Evolutionary conservation across 352 stramenopile genomes (phyloP).

Genomic region (Pythium dissotocum): DNA sequence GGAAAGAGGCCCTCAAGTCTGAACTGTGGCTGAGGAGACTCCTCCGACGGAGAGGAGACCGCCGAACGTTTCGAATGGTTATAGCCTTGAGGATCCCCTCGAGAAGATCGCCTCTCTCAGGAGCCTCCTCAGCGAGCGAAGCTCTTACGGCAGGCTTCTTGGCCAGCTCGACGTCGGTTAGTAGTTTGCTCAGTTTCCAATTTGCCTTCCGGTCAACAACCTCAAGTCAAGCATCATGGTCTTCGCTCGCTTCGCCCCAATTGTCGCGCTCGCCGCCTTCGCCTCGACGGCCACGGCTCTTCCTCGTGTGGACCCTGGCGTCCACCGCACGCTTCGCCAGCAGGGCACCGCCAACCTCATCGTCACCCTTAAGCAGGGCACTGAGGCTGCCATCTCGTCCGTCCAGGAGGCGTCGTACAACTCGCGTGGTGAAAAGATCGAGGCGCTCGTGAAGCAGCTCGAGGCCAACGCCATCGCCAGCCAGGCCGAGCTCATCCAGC

Average conservation of each 20-base stretch:
- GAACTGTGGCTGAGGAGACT: neutral
- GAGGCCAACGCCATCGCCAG: neutral
- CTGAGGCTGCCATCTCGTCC: neutral
- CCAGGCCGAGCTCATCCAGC: neutral
- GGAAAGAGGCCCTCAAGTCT: neutral
- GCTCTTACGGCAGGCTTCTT: neutral
- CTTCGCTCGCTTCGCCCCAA: constrained; percentile 5
- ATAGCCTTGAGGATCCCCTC: neutral
- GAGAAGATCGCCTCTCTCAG: neutral
- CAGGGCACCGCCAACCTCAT: constrained; percentile 16
- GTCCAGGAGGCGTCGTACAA: constrained; percentile 13
- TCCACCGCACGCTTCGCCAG: constrained; percentile 19
- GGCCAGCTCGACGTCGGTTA: neutral
- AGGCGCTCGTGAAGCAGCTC: constrained; percentile 11
- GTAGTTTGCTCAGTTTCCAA: neutral
- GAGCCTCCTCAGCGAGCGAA: neutral
- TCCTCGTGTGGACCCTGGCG: constrained; percentile 1
- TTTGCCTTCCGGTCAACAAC: constrained; percentile 5
- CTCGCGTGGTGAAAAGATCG: constrained; percentile 11
- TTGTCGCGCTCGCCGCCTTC: constrained; percentile 5
- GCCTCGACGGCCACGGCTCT: neutral
- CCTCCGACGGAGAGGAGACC: neutral
- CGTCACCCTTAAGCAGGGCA: constrained; percentile 19
- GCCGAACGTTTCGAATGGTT: no score
- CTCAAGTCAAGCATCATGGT: constrained; percentile 1